Conservation (phyloP, 1,284 basidiomycete genomes). For the Blastosporella zonata region DNA sequence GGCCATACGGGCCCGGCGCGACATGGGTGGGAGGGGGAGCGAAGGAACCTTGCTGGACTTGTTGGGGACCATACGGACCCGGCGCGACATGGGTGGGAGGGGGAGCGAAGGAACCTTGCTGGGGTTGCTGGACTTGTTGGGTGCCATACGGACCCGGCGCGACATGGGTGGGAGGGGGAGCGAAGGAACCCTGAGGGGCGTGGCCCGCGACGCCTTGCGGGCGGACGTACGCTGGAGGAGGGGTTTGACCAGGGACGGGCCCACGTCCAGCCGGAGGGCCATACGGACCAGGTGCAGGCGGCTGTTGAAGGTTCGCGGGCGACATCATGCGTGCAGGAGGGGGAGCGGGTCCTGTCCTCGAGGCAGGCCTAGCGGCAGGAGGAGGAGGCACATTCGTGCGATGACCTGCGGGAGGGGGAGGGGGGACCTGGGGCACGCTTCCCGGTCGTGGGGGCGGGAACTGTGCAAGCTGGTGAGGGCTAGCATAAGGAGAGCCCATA, state of each 20-base stretch:
- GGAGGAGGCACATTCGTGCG: constrained; percentile 27
- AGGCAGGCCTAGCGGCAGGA: constrained; percentile 29
- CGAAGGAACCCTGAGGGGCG: constrained; percentile 12
- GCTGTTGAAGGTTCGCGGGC: constrained; percentile 35
- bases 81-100: constrained; percentile 32
- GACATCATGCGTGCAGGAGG: constrained; percentile 39
- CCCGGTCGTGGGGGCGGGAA: constrained; percentile 62
- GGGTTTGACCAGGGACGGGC: constrained; percentile 33
- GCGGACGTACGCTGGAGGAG: constrained; percentile 25
- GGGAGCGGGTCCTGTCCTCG: constrained; percentile 30
- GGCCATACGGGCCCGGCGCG: constrained; percentile 18
- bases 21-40: constrained; percentile 33
- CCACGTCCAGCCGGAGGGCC: constrained; percentile 38
- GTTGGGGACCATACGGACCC: constrained; percentile 20
- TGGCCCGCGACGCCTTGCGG: constrained; percentile 22
- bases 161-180: constrained; percentile 33
- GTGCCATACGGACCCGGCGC: constrained; percentile 18
- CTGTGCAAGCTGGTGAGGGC: constrained; percentile 35
- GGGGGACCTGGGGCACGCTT: constrained; percentile 52
- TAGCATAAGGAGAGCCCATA: constrained; percentile 40
- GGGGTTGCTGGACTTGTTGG: no score
- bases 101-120: constrained; percentile 16
- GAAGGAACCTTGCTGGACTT: no score
- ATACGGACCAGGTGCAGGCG: constrained; percentile 40
- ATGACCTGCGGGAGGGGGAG: constrained; percentile 33